A percentile compares a stretch with the other conserved stretches of the same genome.
Conservation (phyloP, 1,284 basidiomycete species). For the Pulveroboletus sp. region DNA sequence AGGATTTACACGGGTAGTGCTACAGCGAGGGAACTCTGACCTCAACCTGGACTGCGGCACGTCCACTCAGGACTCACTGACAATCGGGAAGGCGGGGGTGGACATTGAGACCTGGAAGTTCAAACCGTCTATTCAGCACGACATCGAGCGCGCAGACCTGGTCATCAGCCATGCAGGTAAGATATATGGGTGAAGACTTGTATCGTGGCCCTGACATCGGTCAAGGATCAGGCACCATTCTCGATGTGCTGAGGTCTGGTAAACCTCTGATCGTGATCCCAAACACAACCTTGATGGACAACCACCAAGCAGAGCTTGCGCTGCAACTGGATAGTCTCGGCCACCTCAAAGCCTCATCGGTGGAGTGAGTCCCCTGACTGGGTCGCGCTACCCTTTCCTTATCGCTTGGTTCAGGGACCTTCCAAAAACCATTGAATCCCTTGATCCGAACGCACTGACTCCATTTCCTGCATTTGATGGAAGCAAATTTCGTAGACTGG, state of each 20-base stretch:
- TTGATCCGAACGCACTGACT: conserved; percentile 48
- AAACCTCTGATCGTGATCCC: conserved; percentile 87
- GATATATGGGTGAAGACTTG: conserved; percentile 18
- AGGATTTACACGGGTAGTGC: conserved; percentile 59
- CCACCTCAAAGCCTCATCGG: conserved; percentile 63
- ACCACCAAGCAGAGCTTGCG: conserved; percentile 93
- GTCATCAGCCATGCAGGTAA: conserved; percentile 93
- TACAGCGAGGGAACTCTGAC: conserved; percentile 75
- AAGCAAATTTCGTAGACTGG: conserved; percentile 59
- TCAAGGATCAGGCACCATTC: conserved; percentile 90
- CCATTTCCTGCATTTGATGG: conserved; percentile 69
- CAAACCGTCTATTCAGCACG: conserved; percentile 66
- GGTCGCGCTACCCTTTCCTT: conserved; percentile 7
- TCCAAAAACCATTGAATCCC: conserved; percentile 48
- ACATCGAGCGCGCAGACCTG: conserved; percentile 69
- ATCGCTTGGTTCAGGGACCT: conserved; percentile 48
- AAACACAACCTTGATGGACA: conserved; percentile 86
- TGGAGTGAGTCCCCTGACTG: conserved; percentile 48
- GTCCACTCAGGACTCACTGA: conserved; percentile 26
- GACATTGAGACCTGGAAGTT: conserved; percentile 69
- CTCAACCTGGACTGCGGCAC: conserved; percentile 21
- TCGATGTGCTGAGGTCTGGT: conserved; percentile 78
- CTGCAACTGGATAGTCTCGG: conserved; percentile 61
- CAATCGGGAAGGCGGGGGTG: conserved; percentile 44
- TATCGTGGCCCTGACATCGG: conserved; percentile 9